Conservation (phyloP, 139 green algal species). For the Tetradesmus obliquus region DNA sequence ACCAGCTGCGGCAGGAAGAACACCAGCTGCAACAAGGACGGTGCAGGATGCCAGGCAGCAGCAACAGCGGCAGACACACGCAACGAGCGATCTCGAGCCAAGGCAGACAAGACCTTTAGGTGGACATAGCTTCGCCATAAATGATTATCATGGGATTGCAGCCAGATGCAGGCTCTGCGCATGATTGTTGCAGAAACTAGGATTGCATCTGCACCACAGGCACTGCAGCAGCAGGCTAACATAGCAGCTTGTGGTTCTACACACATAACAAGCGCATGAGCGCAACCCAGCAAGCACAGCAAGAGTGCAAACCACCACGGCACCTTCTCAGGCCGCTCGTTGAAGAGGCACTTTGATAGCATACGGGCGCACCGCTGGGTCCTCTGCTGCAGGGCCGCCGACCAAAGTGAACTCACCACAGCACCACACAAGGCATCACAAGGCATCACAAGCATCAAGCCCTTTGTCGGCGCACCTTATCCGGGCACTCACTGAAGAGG, state of each 20-base stretch:
- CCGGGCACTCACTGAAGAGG: neutral
- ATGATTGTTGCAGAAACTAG: too few species aligned
- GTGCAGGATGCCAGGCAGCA: neutral
- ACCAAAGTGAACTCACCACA: slow-evolving; percentile 50
- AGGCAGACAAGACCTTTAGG: too few species aligned
- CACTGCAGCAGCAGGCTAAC: too few species aligned
- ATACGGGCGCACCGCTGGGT: slow-evolving; percentile 50
- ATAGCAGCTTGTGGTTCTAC: too few species aligned
- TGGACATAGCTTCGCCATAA: too few species aligned
- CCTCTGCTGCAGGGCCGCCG: slow-evolving; percentile 35
- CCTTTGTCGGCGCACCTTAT: neutral
- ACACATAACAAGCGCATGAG: too few species aligned
- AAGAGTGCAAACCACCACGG: too few species aligned
- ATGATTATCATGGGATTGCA: too few species aligned
- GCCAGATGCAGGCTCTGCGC: too few species aligned
- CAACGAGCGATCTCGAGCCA: too few species aligned
- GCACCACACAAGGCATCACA: neutral
- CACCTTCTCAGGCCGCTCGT: slow-evolving; percentile 52
- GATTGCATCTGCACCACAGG: too few species aligned
- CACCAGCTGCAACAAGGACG: neutral
- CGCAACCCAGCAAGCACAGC: too few species aligned
- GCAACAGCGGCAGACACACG: slow-evolving; percentile 52
- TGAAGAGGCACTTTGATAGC: slow-evolving; percentile 56
- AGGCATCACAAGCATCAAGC: neutral
- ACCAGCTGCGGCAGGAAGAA: slow-evolving; percentile 28